Base-by-base conservation (phyloP, 805 yeast genomes). In the Cyberlindnera mississippiensis region DNA sequence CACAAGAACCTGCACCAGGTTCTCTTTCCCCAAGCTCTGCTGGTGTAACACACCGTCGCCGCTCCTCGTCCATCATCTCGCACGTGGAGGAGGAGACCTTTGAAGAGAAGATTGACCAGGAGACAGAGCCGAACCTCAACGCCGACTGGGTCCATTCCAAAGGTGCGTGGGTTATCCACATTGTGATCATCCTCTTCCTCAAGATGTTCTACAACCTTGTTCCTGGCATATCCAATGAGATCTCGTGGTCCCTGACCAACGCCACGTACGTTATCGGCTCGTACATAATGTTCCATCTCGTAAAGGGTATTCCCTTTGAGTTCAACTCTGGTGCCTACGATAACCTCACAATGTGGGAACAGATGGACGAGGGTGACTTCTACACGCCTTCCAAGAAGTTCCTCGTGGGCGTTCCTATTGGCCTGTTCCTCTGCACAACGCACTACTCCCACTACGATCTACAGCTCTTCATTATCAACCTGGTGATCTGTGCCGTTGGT, bases 311-410 rank as follows among this genome's bases (percentile, higher is more conserved):
- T 2, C 99, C 99, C 0, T 93, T 91, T 60, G 99, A 93, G 55
- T 90, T 91, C 69, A 93, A 90, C 60, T 82, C 85, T 31, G 99
- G 99, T 33, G 98, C 97, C 0, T 93, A 85, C 64, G 99, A 91
- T 61, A 82, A 87, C 57, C 72, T 91, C 52, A 93, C 96, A 17
- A 88, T 91, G 97, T 91, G 99, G 99, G 99, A 91, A 65, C 99
- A 91, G 65, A 82, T 71, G 29, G 95, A 86, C 62, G 81, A 90
- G 56, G 99, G 98, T 45, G 97, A 89, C 59, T 95, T 89, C 63
- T 91, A 90, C 62, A 93, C 99, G 0, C 99, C 99, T 11, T 82
- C 96, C 29, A 90, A 93, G 71, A 91, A 91, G 65, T 91, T 89
- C 59, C 70, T 91, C 51, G 76, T 91, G 68, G 80, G 86, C 37